Percentiles rank a stretch among this genome's conserved stretches.
These are phyloP conservation scores for Erodium maritimum DNA, from an alignment of 345 rosid species.

Conservation along the genomic window DNA sequence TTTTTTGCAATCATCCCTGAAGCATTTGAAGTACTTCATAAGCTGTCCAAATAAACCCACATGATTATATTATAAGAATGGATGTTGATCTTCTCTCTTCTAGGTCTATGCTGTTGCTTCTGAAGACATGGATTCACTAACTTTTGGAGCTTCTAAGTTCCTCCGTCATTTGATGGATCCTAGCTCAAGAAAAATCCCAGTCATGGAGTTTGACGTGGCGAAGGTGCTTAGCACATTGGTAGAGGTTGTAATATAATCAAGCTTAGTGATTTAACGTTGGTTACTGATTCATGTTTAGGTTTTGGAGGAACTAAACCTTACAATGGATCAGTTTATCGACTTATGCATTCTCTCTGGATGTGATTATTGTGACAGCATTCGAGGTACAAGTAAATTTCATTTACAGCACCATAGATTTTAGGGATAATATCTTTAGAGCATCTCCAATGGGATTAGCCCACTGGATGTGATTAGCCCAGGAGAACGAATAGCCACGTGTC, in stretches of 20 bases:
- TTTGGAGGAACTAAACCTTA: constrained; percentile 69
- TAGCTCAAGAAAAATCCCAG: constrained; percentile 79
- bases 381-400: constrained; percentile 35
- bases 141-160: constrained; percentile 90
- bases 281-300: constrained; percentile 33
- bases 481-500: too few species aligned
- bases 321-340: constrained; percentile 94
- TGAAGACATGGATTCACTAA: constrained; percentile 98
- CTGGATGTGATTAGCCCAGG: too few species aligned
- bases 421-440: too few species aligned
- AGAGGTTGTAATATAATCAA: too few species aligned
- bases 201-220: constrained; percentile 78
- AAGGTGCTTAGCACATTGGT: constrained; percentile 38
- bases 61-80: not conserved
- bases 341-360: constrained; percentile 94
- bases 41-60: not conserved
- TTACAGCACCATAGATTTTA: not conserved
- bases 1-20: too few species aligned
- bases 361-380: constrained; percentile 93
- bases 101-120: constrained; percentile 98
- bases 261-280: not conserved
- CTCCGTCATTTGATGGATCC: constrained; percentile 98
- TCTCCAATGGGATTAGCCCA: too few species aligned
- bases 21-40: too few species aligned
- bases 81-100: constrained; percentile 3